phyloP scores from a whole-genome alignment of 768 basidiomycete species.

The Heimioporus sp. region DNA sequence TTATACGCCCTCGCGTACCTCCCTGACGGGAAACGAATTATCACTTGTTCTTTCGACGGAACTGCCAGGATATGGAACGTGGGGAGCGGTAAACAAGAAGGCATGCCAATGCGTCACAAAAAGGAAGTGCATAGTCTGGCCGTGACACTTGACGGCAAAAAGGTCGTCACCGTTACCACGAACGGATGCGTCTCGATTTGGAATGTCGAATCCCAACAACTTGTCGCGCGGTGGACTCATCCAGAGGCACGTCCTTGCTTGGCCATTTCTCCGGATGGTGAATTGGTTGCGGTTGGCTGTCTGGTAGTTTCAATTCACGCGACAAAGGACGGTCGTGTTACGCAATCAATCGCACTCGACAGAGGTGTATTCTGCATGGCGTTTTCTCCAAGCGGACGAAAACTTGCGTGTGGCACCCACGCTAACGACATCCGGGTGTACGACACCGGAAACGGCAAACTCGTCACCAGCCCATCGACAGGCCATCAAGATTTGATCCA shows the following conservation, averaged over 20 bases:
- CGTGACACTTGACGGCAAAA: neutral
- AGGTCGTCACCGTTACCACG: neutral
- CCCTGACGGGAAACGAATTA: neutral
- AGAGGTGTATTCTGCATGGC: neutral
- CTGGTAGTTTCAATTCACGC: neutral
- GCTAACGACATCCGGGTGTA: neutral
- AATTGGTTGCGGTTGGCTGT: neutral
- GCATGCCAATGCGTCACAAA: neutral
- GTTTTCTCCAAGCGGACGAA: constrained; percentile 1
- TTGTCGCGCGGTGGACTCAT: neutral
- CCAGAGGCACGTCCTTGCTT: accelerated
- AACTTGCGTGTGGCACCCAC: neutral
- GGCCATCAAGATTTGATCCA: neutral
- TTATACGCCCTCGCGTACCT: neutral
- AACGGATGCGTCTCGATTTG: neutral
- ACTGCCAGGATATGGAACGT: neutral
- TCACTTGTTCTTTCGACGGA: neutral
- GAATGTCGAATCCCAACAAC: neutral
- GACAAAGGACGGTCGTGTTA: neutral
- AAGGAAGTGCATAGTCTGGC: neutral
- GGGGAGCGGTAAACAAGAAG: neutral
- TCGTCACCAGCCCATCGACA: neutral
- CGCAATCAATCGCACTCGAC: neutral
- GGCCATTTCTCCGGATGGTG: constrained; percentile 2
- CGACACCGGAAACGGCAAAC: neutral